These are phyloP conservation scores for Phaeotremella fagi DNA, from an alignment of 768 basidiomycete species.

Conservation along the genomic window DNA sequence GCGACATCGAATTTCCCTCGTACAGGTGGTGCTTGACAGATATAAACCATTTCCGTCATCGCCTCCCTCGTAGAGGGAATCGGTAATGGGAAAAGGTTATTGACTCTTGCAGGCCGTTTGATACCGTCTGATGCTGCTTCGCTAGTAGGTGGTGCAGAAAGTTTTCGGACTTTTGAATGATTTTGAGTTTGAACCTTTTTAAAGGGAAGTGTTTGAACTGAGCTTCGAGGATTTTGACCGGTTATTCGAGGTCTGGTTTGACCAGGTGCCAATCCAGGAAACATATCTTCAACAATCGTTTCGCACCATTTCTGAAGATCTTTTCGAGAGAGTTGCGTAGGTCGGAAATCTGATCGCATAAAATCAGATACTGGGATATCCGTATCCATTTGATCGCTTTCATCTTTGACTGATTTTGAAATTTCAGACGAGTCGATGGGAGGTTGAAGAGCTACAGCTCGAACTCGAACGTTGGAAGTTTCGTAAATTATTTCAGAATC, in stretches of 20 bases:
- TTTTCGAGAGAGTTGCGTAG: neutral
- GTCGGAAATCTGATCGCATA: neutral
- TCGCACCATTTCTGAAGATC: conserved; percentile 30
- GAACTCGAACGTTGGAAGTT: conserved; percentile 21
- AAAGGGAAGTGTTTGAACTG: conserved; percentile 5
- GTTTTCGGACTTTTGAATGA: conserved; percentile 2
- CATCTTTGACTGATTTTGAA: neutral
- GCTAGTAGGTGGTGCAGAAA: conserved; percentile 10
- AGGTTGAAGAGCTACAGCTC: conserved; percentile 13
- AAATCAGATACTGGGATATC: neutral
- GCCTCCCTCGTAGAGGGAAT: conserved; percentile 18
- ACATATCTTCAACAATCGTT: conserved; percentile 44
- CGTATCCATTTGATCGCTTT: neutral
- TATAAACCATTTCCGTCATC: conserved; percentile 41
- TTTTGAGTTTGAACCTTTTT: conserved; percentile 4
- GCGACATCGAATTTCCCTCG: conserved; percentile 67
- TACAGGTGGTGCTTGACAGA: conserved; percentile 50
- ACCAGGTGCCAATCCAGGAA: conserved; percentile 10
- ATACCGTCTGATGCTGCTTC: no score
- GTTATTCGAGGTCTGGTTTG: no score
- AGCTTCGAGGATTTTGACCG: no score
- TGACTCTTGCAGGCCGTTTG: conserved; percentile 4
- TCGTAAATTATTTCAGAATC: conserved; percentile 17
- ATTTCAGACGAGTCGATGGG: neutral
- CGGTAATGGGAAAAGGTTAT: conserved; percentile 17